Base-by-base conservation (phyloP, 306 rosid species). In the Phaseolus lunatus region DNA sequence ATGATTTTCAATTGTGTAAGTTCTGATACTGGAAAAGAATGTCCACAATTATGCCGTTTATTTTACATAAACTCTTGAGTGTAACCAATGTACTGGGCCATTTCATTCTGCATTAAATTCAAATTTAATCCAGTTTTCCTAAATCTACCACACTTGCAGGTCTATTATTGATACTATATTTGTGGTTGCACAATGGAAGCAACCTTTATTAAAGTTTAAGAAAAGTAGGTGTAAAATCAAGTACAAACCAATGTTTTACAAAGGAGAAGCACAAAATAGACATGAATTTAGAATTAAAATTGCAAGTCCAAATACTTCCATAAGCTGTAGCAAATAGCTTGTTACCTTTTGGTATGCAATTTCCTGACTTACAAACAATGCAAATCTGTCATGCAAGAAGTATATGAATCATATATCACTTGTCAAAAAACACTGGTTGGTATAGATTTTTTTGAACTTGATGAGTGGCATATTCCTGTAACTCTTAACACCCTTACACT, bases 1-100 rank as follows among this genome's bases (percentile, higher is more conserved):
- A 45, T 52, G 5, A 78, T 92, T 76, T 92, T 92, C 88, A 92
- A 95, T 67, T 80, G 85, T 80, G 98, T 92, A 92, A 73, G 97
- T 83, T 62, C 64, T 72, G 73, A 39, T 43, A 48, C 20, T 56
- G 52, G 58, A 76, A 70, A 39, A 9, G 15, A 43, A 43, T 22
- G 14, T 23, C 18, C 26, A 22, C n/a, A 23, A 26, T 69, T 26
- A 49, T 31, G 20, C 39, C 69, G 45, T 63, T 61, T 66, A 65
- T 45, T 33, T 22, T 5, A 13, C 16, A 22, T 54, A 37, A 35
- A 18, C 8, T 49, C 45, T 29, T 1, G 63, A 14, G 49, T 71
- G 49, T 13, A 52, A 31, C 62, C 75, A 29, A 23, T n/a, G n/a
- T n/a, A n/a, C n/a, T 67, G 37, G 23, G 7, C 16, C 10, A 37